These are phyloP conservation scores for Flaveria bidentis DNA, from an alignment of 129 eudicot species.

Conservation along the genomic window DNA sequence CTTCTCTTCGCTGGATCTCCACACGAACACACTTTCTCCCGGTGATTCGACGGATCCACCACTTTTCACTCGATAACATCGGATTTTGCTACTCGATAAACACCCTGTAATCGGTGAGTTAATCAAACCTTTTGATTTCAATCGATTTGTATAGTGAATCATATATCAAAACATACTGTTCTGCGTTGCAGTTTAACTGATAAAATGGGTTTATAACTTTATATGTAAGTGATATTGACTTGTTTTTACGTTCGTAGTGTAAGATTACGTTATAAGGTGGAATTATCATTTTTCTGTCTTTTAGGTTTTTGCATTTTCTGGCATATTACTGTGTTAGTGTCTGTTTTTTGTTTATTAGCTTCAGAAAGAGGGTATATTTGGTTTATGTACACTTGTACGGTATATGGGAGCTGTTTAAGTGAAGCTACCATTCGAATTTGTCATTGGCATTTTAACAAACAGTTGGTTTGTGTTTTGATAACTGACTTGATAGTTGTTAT, in stretches of 20 bases:
- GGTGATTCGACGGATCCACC: background rate
- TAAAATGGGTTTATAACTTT: background rate
- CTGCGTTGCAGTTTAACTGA: background rate
- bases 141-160: background rate
- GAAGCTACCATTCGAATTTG: too few species aligned
- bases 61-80: background rate
- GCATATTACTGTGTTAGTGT: background rate
- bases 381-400: too few species aligned
- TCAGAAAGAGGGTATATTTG: too few species aligned
- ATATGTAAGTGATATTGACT: background rate
- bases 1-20: slow-evolving; percentile 6
- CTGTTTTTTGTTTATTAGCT: background rate
- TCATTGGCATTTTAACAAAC: too few species aligned
- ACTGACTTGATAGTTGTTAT: background rate
- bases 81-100: background rate
- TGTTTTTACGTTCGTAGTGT: background rate
- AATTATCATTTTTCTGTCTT: background rate
- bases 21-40: background rate
- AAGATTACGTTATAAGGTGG: background rate
- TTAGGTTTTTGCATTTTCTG: background rate
- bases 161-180: background rate
- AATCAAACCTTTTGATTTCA: background rate
- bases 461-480: too few species aligned
- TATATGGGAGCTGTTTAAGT: too few species aligned
- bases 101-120: slow-evolving; percentile 8